phyloP scores from a whole-genome alignment of 306 rosid genomes.

The apple (Malus domestica) region DNA sequence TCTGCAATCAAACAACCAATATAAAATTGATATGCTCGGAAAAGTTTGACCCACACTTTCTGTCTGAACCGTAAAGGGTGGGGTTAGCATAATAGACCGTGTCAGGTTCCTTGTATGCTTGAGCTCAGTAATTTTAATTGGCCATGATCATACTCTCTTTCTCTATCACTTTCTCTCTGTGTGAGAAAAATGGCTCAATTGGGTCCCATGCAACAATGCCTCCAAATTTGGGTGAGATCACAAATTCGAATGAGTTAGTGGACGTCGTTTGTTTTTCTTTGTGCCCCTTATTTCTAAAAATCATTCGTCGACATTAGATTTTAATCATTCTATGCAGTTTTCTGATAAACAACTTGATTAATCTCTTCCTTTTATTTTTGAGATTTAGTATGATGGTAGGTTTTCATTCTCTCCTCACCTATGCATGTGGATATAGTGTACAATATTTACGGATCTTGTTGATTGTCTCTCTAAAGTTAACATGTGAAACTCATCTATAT shows the following conservation, averaged over 20 bases:
- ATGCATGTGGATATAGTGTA: not conserved
- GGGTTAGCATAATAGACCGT: slow-evolving; percentile 39
- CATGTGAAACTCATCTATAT: not conserved
- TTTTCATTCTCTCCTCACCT: not conserved
- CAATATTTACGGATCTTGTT: too few relatives aligned
- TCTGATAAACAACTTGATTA: not conserved
- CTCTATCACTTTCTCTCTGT: not conserved
- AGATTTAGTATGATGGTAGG: not conserved
- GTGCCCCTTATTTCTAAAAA: not conserved
- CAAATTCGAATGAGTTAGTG: slow-evolving; percentile 60
- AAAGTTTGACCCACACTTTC: slow-evolving; percentile 49
- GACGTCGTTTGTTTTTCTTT: slow-evolving; percentile 31
- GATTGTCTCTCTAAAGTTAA: not conserved
- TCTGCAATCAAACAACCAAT: slow-evolving; percentile 34
- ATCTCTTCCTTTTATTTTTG: not conserved
- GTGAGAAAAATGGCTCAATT: slow-evolving; percentile 17
- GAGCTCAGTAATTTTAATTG: slow-evolving; percentile 3
- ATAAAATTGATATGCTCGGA: slow-evolving; percentile 27
- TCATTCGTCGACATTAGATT: not conserved
- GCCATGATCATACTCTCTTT: slow-evolving; percentile 6
- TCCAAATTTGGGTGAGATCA: slow-evolving; percentile 50
- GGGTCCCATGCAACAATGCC: slow-evolving; percentile 49
- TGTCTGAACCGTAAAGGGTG: slow-evolving; percentile 45
- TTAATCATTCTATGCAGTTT: not conserved
- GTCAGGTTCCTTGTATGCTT: slow-evolving; percentile 59